These are phyloP conservation scores for Spathaspora boniae DNA, from an alignment of 805 yeast genomes.

Conservation along the genomic window DNA sequence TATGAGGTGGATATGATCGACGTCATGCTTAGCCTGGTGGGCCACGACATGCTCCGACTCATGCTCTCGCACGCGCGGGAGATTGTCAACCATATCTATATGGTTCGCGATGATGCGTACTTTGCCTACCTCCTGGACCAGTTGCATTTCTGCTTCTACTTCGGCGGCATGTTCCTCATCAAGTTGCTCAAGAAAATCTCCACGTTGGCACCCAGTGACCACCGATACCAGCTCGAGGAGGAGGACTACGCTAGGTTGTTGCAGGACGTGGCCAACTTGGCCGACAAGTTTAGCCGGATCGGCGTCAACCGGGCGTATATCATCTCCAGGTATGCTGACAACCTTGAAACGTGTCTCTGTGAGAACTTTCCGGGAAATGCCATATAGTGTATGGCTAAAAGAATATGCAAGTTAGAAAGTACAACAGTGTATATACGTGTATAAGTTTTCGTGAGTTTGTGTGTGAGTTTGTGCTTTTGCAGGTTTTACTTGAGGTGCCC, in stretches of 20 bases:
- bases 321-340: conserved; percentile 25
- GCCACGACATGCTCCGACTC: conserved; percentile 24
- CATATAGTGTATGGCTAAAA: not conserved
- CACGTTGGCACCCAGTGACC: too few species aligned
- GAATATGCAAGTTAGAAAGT: not conserved
- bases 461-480: too few species aligned
- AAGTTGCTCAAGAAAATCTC: conserved; percentile 15
- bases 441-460: not conserved
- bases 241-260: too few species aligned
- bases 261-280: conserved; percentile 17
- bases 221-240: too few species aligned
- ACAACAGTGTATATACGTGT: not conserved
- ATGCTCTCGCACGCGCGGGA: conserved; percentile 41
- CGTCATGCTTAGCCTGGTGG: conserved; percentile 19
- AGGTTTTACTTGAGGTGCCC: conserved; percentile 32
- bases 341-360: conserved; percentile 12
- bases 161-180: conserved; percentile 36
- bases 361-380: not conserved
- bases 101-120: conserved; percentile 48
- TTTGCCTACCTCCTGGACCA: conserved; percentile 73
- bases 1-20: conserved; percentile 1
- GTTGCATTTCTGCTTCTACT: conserved; percentile 52
- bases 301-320: conserved; percentile 28
- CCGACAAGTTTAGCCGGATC: conserved; percentile 27
- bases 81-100: conserved; percentile 39